Percentiles rank a stretch among this genome's conserved stretches.
Evolutionary conservation across 306 rosid species (phyloP).

Genomic region (Begonia loranthoides): DNA sequence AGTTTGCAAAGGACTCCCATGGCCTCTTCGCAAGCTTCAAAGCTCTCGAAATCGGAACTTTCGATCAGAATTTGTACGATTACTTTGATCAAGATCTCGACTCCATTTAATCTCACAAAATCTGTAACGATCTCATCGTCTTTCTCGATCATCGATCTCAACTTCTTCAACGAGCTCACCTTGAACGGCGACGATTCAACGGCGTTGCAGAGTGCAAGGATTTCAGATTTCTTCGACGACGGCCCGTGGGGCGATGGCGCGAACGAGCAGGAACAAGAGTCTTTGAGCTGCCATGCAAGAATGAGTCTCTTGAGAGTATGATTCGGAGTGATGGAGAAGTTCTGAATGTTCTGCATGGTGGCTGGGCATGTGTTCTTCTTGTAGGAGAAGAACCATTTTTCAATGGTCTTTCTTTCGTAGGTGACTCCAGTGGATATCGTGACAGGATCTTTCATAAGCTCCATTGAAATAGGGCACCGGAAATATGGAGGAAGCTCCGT

Average conservation of each 20-base stretch:
- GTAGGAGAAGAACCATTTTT: conserved; percentile 39
- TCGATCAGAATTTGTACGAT: conserved; percentile 18
- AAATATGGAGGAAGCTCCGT: conserved; percentile 32
- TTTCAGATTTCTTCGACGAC: conserved; percentile 11
- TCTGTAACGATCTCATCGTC: conserved; percentile 9
- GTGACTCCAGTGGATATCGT: conserved; percentile 38
- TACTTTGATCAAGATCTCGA: conserved; percentile 19
- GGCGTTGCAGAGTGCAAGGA: conserved; percentile 16
- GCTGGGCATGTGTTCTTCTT: conserved; percentile 44
- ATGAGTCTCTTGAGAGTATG: conserved; percentile 44
- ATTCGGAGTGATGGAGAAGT: conserved; percentile 26
- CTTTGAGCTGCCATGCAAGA: conserved; percentile 20
- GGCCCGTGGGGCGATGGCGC: conserved; percentile 1
- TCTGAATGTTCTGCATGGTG: conserved; percentile 26
- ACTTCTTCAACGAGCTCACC: conserved; percentile 30
- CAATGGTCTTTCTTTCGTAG: conserved; percentile 37
- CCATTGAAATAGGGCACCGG: conserved; percentile 42
- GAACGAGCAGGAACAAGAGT: background rate
- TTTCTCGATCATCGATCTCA: conserved; percentile 24
- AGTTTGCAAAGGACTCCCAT: conserved; percentile 25
- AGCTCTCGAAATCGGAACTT: conserved; percentile 21
- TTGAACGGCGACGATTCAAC: conserved; percentile 38
- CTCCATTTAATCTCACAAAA: conserved; percentile 16
- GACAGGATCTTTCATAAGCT: conserved; percentile 38
- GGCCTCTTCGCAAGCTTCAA: conserved; percentile 41